Evolutionary conservation across 805 yeast species (phyloP).

Genomic region (Myxozyma udenii): DNA sequence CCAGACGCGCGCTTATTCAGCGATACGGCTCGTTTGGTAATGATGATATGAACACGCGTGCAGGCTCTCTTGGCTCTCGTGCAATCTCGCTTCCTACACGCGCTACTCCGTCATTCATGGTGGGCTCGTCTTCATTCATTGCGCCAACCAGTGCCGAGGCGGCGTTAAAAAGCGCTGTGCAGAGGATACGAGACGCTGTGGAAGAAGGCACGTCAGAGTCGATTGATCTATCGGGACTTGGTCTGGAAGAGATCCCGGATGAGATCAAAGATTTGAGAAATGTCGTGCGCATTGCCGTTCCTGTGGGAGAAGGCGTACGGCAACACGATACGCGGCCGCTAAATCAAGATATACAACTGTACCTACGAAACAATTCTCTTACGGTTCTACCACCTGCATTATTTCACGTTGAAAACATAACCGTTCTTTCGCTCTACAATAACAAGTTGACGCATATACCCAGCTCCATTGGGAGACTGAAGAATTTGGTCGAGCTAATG

Average conservation of each 20-base stretch:
- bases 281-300: constrained; percentile 28
- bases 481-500: constrained; percentile 37
- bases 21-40: background rate
- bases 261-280: constrained; percentile 39
- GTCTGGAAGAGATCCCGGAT: constrained; percentile 36
- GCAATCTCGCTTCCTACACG: constrained; percentile 10
- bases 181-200: constrained; percentile 24
- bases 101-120: background rate
- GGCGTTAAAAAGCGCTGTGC: constrained; percentile 11
- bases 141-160: constrained; percentile 1
- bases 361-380: constrained; percentile 36
- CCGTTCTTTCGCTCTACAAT: constrained; percentile 39
- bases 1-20: background rate
- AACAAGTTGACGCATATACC: constrained; percentile 38
- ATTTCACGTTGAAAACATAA: constrained; percentile 37
- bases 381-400: constrained; percentile 33
- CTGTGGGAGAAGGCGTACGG: too few relatives aligned
- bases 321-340: constrained; percentile 28
- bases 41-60: constrained; percentile 2
- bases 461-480: constrained; percentile 36
- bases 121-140: constrained; percentile 16
- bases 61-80: constrained; percentile 6
- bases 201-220: constrained; percentile 21
- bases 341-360: constrained; percentile 34
- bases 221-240: constrained; percentile 28